phyloP scores from a whole-genome alignment of 768 basidiomycete genomes.

The Mycena olivaceomarginata region DNA sequence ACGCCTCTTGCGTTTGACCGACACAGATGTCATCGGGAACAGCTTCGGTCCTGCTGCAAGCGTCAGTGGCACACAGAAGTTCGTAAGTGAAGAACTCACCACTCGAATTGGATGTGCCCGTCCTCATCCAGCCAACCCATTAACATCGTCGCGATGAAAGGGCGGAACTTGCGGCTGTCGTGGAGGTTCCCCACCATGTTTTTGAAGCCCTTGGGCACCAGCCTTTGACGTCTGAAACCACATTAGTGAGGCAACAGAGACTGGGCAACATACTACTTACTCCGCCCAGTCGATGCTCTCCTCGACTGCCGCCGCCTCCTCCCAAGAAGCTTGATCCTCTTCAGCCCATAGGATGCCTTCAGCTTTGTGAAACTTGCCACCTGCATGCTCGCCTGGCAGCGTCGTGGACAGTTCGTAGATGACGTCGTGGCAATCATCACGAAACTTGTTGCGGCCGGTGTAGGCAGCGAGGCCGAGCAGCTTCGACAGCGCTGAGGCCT shows the following conservation, averaged over 20 bases:
- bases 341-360: slow-evolving; percentile 12
- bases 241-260: background rate
- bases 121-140: slow-evolving; percentile 21
- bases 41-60: slow-evolving; percentile 14
- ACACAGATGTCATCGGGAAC: slow-evolving; percentile 16
- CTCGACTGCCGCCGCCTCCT: background rate
- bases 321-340: slow-evolving; percentile 20
- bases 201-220: slow-evolving; percentile 3
- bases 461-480: background rate
- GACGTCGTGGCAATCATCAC: background rate
- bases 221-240: slow-evolving; percentile 8
- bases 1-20: no score
- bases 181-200: background rate
- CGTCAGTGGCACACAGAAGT: slow-evolving; percentile 1
- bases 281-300: slow-evolving; percentile 25
- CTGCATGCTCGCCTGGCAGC: slow-evolving; percentile 1
- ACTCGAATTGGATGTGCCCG: slow-evolving; percentile 5
- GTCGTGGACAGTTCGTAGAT: slow-evolving; percentile 10
- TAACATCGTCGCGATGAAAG: slow-evolving; percentile 20
- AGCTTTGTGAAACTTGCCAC: slow-evolving; percentile 36
- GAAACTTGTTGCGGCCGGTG: slow-evolving; percentile 31
- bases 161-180: slow-evolving; percentile 20
- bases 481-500: background rate
- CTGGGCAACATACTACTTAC: background rate
- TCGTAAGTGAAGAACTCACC: slow-evolving; percentile 1